A percentile compares a stretch with the other conserved stretches of the same genome.
phyloP scores from a whole-genome alignment of 352 stramenopile genomes.

The Phytopythium litorale region DNA sequence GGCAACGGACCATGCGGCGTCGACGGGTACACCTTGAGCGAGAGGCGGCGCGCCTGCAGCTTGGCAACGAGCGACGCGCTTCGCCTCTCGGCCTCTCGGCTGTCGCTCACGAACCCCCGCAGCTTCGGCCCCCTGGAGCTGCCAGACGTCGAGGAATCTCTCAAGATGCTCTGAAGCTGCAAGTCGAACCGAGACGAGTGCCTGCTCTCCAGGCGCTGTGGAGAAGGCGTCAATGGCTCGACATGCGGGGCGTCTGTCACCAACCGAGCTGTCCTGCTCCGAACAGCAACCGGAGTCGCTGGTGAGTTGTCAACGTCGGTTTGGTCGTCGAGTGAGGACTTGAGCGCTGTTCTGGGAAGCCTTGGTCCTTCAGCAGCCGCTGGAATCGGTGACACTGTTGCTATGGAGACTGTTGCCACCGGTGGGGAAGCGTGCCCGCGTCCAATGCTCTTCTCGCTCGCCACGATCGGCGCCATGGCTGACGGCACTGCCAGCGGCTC shows the following conservation, averaged over 20 bases:
- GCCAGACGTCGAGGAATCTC: neutral
- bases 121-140: neutral
- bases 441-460: neutral
- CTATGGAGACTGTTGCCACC: neutral
- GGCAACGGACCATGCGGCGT: neutral
- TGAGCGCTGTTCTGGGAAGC: neutral
- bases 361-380: neutral
- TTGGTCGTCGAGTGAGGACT: neutral
- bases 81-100: neutral
- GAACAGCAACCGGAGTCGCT: neutral
- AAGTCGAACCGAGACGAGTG: neutral
- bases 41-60: neutral
- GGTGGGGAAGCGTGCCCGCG: neutral
- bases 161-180: neutral
- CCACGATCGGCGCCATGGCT: neutral
- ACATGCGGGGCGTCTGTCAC: no score
- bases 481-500: neutral
- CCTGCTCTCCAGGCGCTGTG: neutral
- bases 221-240: neutral
- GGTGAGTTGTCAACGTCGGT: neutral
- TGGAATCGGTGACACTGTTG: neutral
- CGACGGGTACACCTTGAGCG: constrained; percentile 17
- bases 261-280: neutral
- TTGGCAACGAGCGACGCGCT: neutral
- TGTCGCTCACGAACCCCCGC: neutral